phyloP scores from a whole-genome alignment of 1,284 basidiomycete genomes.

The Melampsora medusae region DNA sequence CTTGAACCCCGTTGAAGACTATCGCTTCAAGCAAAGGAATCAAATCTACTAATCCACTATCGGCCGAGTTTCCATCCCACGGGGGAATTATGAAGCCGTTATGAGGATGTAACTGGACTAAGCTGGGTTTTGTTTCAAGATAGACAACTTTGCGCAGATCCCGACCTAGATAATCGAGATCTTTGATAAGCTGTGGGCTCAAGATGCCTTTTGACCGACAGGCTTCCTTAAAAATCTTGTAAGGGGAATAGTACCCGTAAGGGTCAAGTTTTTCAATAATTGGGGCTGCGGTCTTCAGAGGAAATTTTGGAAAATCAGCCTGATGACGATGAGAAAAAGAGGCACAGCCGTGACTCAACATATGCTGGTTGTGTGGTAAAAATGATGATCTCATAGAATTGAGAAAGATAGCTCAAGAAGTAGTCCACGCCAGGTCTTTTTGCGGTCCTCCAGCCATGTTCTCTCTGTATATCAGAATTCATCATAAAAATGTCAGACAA shows the following conservation, averaged over 20 bases:
- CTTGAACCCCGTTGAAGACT: conserved; percentile 58
- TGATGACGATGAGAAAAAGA: background rate
- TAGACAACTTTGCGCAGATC: conserved; percentile 86
- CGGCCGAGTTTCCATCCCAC: conserved; percentile 79
- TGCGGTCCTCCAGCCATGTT: conserved; percentile 58
- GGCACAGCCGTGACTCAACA: conserved; percentile 60
- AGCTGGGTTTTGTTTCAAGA: conserved; percentile 79
- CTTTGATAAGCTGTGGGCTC: conserved; percentile 59
- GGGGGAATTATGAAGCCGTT: conserved; percentile 81
- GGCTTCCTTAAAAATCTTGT: conserved; percentile 81
- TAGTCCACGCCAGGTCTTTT: conserved; percentile 91
- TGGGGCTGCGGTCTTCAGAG: conserved; percentile 75
- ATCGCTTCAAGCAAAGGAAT: conserved; percentile 87
- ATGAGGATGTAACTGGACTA: conserved; percentile 76
- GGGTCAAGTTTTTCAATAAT: conserved; percentile 92
- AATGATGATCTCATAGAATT: conserved; percentile 95
- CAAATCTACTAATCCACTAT: conserved; percentile 78
- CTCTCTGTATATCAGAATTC: conserved; percentile 47
- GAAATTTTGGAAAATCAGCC: background rate
- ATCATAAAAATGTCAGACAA: background rate
- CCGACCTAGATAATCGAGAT: conserved; percentile 86
- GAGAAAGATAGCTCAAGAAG: conserved; percentile 91
- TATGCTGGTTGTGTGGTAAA: conserved; percentile 90
- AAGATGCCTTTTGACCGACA: conserved; percentile 51
- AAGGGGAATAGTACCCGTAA: conserved; percentile 81